Conservation (phyloP, 1,139 yeast genomes). For the Geotrichum fermentans region DNA sequence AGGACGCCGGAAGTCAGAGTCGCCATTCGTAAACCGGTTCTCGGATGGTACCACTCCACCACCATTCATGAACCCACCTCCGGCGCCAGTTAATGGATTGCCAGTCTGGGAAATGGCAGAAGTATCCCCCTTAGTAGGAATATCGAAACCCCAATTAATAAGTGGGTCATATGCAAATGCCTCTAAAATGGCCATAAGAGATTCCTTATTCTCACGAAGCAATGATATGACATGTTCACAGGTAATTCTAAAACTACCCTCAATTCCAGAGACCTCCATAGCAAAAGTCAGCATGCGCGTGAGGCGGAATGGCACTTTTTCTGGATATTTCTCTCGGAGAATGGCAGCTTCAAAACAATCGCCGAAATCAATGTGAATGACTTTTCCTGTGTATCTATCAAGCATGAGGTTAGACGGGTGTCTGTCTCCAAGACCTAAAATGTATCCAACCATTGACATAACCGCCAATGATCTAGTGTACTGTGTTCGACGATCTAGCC, state of each 20-base stretch:
- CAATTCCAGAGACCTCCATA: constrained; percentile 98
- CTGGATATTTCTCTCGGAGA: constrained; percentile 92
- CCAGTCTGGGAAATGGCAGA: constrained; percentile 54
- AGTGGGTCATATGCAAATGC: constrained; percentile 98
- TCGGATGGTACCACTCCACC: background rate
- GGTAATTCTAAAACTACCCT: constrained; percentile 93
- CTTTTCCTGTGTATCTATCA: constrained; percentile 90
- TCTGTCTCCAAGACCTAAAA: constrained; percentile 92
- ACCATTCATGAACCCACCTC: constrained; percentile 7
- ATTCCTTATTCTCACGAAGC: constrained; percentile 86
- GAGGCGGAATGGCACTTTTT: constrained; percentile 93
- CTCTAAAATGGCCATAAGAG: constrained; percentile 94
- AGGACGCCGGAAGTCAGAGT: constrained; percentile 11
- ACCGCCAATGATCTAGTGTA: constrained; percentile 94
- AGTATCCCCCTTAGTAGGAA: constrained; percentile 75
- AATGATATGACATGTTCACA: constrained; percentile 97
- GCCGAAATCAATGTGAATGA: constrained; percentile 95
- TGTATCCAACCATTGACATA: constrained; percentile 98
- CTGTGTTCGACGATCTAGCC: constrained; percentile 95
- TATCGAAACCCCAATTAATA: constrained; percentile 97
- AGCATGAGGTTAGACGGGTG: constrained; percentile 97
- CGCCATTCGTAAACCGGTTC: constrained; percentile 5
- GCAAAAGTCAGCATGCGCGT: constrained; percentile 97
- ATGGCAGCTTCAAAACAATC: constrained; percentile 99
- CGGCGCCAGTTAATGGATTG: constrained; percentile 9